Evolutionary conservation across 176 grass and related monocot species (phyloP), one percentile per base, ranked within the genome.

Genomic region (Elymus sibiricus): DNA sequence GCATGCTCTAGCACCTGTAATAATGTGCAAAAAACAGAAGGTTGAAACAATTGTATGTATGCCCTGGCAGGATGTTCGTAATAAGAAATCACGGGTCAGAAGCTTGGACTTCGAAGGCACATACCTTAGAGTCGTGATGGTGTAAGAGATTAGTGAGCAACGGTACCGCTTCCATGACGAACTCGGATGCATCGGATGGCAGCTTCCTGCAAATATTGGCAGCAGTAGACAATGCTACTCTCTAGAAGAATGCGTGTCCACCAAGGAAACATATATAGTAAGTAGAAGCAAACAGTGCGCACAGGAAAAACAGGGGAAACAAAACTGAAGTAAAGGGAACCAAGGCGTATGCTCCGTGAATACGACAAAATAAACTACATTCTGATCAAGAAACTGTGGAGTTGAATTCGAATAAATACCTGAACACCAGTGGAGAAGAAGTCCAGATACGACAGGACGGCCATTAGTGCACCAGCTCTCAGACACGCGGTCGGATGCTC

Each of bases 131-230:
- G 82, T 98, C 95, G 4, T 95, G 93, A 58, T 98, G 90, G 47
- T 93, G 93, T 9, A 98, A 88, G 73, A 98, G 95, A 87, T 98
- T 95, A 2, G 87, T 95, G 58, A 98, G 83, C 85, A 95, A 71
- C 0, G 95, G 95, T 32, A 95, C 93, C 1, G 93, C 89, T 78
- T 90, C 93, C 95, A 95, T 95, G 27, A 98, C 95, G 81, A 98
- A 98, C 42, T 98, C 93, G 1, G 95, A 92, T 38, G 93, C 93
- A 81, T 98, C 95, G 34, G 93, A 92, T 29, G 95, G 95, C 35
- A 98, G 87, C 83, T 98, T 98, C 87, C 92, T 89, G 74, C 95
- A 98, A 66, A 98, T 95, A 85, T 93, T 98, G 70, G 95, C 93
- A 22, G 93, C 95, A 11, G 95, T 95, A 61, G 93, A 95, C 78